A percentile compares a stretch with the other conserved stretches of the same genome.
These are phyloP conservation scores for Fusarium avenaceum DNA, from an alignment of 2,329 filamentous ascomycete species.

Conservation along the genomic window DNA sequence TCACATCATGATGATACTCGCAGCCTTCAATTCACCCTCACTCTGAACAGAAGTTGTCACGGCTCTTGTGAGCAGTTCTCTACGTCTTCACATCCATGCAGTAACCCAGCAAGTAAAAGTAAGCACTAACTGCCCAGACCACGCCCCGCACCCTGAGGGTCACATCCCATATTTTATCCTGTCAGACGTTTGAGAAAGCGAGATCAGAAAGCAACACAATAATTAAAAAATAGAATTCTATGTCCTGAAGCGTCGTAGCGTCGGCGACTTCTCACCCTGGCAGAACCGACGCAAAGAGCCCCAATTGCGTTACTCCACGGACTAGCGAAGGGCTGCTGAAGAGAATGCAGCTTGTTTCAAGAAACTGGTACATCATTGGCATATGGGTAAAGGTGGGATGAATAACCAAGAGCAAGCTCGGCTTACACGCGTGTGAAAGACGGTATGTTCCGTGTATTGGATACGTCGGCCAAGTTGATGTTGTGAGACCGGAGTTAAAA, in stretches of 20 bases:
- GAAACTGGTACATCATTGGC: slow-evolving; percentile 17
- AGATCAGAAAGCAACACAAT: slow-evolving; percentile 18
- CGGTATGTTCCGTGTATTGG: neutral
- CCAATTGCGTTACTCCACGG: slow-evolving; percentile 5
- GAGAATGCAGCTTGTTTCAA: slow-evolving; percentile 22
- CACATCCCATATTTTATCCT: slow-evolving; percentile 25
- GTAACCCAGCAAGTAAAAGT: neutral
- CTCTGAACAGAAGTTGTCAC: slow-evolving; percentile 13
- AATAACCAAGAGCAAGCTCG: neutral
- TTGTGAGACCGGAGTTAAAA: slow-evolving; percentile 18
- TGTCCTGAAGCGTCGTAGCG: slow-evolving; percentile 1
- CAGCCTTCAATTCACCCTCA: neutral
- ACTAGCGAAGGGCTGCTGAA: neutral
- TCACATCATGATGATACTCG: neutral
- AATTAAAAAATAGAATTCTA: slow-evolving; percentile 8
- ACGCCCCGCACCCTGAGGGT: slow-evolving; percentile 30
- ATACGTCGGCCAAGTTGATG: neutral
- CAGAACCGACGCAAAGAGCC: neutral
- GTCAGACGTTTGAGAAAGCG: slow-evolving; percentile 14
- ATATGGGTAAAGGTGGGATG: neutral
- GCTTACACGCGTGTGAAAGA: neutral
- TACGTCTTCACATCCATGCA: neutral
- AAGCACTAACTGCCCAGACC: slow-evolving; percentile 34
- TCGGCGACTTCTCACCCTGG: neutral
- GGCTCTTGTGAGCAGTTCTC: slow-evolving; percentile 11